phyloP scores from a whole-genome alignment of 108 stramenopile genomes.

The Conticribra weissflogii region DNA sequence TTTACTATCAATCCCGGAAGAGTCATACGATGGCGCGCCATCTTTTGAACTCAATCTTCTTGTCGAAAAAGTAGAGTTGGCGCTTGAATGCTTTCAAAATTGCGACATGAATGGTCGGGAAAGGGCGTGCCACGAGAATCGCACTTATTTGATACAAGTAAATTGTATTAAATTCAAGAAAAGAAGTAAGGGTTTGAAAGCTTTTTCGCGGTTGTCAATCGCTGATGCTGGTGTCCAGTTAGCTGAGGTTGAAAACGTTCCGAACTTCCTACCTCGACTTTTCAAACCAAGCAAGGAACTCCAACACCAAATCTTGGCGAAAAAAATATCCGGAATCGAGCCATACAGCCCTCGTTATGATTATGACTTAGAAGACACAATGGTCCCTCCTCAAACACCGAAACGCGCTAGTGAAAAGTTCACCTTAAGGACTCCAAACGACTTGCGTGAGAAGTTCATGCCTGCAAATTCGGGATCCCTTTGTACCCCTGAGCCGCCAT shows the following conservation, averaged over 20 bases:
- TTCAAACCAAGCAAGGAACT: constrained; percentile 21
- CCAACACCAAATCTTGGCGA: constrained; percentile 26
- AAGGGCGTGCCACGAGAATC: constrained; percentile 35
- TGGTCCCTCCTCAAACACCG: constrained; percentile 4
- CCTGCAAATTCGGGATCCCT: neutral
- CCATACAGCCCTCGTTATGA: too few relatives aligned
- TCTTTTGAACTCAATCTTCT: constrained; percentile 40
- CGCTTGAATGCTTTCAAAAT: constrained; percentile 62
- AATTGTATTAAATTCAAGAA: constrained; percentile 11
- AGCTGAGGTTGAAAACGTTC: constrained; percentile 15
- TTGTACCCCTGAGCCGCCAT: neutral
- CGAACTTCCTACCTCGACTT: too few relatives aligned
- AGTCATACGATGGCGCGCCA: neutral
- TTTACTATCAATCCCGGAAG: neutral
- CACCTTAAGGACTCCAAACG: constrained; percentile 14
- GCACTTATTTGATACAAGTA: constrained; percentile 25
- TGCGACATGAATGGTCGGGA: constrained; percentile 12
- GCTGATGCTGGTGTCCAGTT: constrained; percentile 30
- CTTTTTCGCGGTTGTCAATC: constrained; percentile 26
- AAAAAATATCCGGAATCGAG: neutral
- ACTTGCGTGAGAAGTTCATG: constrained; percentile 2
- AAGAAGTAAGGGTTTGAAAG: constrained; percentile 21
- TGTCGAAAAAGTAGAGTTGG: constrained; percentile 71
- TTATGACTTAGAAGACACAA: neutral
- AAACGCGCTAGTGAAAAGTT: neutral